These are phyloP conservation scores for Candolleomyces aberdarensis DNA, from an alignment of 768 basidiomycete species.

Conservation along the genomic window DNA sequence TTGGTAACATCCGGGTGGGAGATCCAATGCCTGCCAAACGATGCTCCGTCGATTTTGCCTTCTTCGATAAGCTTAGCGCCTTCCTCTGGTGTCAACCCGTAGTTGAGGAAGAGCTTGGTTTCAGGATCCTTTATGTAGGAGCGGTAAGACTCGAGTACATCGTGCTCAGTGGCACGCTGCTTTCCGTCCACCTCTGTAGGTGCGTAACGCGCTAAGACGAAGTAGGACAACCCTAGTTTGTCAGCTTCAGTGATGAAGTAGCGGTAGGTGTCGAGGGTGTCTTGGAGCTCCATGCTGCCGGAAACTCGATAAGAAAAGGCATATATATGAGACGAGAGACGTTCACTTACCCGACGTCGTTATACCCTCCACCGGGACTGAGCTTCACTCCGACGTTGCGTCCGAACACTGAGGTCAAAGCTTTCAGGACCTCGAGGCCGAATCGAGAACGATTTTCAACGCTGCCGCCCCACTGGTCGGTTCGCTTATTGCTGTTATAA, in stretches of 20 bases:
- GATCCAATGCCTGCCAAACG: slow-evolving; percentile 35
- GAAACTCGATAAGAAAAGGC: background rate
- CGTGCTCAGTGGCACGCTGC: slow-evolving; percentile 33
- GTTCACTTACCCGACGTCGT: slow-evolving; percentile 13
- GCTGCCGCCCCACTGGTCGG: slow-evolving; percentile 59
- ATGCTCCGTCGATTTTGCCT: slow-evolving; percentile 33
- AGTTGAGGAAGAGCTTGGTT: slow-evolving; percentile 36
- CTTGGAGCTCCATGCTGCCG: slow-evolving; percentile 39
- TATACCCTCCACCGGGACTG: slow-evolving; percentile 16
- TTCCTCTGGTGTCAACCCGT: slow-evolving; percentile 33
- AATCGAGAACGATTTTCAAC: slow-evolving; percentile 57
- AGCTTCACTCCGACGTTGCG: slow-evolving; percentile 15
- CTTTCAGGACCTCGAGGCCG: slow-evolving; percentile 48
- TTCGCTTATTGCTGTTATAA: slow-evolving; percentile 35
- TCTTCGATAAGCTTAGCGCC: slow-evolving; percentile 32
- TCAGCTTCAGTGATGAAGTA: slow-evolving; percentile 41
- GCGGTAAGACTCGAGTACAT: slow-evolving; percentile 36
- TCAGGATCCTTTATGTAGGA: slow-evolving; percentile 27
- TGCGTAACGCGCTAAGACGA: slow-evolving; percentile 24
- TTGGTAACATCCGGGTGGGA: slow-evolving; percentile 40
- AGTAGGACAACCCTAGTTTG: slow-evolving; percentile 30
- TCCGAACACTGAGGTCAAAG: slow-evolving; percentile 16
- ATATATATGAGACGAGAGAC: no score
- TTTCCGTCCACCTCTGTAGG: slow-evolving; percentile 18
- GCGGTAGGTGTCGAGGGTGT: slow-evolving; percentile 38